Base-by-base conservation (phyloP, 352 stramenopile species). In the Aphanomyces cochlioides region DNA sequence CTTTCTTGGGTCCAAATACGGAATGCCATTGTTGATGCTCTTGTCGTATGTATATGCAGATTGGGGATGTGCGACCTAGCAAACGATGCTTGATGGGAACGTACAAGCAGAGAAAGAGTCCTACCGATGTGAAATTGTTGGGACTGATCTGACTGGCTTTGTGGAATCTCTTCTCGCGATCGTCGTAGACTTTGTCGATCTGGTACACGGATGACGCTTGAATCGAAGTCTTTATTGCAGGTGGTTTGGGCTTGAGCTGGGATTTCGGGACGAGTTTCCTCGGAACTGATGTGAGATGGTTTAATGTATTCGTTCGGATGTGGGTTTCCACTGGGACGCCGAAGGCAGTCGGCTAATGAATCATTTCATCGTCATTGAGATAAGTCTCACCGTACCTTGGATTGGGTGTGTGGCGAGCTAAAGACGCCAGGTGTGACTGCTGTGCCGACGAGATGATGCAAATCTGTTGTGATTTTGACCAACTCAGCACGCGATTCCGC, bases 381-480 rank as follows among this genome's bases (percentile, higher is more conserved):
- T 53, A 36, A 15, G 37, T 1, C 58, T 47, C 15, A 15, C 36
- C n/a, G 8, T 59, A 69, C 63, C 63, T 47, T 54, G 36, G 63
- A 15, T 47, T 58, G 63, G 7, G 38, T 10, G 68, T 78, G 78
- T 0, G 78, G 78, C 1, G 83, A 84, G 58, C 87, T 89, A 72
- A 82, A 89, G n/a, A 91, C 77, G 13, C 83, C 83, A 10, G 83
- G 54, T 13, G 87, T 76, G 15, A 77, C 63, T 1, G 73, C 78
- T 5, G 79, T 90, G 37, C 83, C 88, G 13, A 89, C 75, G 12
- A 90, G 73, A 47, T 91, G 82, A 57, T 90, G 83, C 10, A 90
- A 72, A 58, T 89, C 76, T 68, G 83, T 79, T 0, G 83, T 81
- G 59, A 90, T 77, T 28, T 84, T 73, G 28, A 77, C 71, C 0